A percentile compares a stretch with the other conserved stretches of the same genome.
These are phyloP conservation scores for Sporothrix sp. DNA, from an alignment of 2,329 filamentous ascomycete genomes.

Conservation along the genomic window DNA sequence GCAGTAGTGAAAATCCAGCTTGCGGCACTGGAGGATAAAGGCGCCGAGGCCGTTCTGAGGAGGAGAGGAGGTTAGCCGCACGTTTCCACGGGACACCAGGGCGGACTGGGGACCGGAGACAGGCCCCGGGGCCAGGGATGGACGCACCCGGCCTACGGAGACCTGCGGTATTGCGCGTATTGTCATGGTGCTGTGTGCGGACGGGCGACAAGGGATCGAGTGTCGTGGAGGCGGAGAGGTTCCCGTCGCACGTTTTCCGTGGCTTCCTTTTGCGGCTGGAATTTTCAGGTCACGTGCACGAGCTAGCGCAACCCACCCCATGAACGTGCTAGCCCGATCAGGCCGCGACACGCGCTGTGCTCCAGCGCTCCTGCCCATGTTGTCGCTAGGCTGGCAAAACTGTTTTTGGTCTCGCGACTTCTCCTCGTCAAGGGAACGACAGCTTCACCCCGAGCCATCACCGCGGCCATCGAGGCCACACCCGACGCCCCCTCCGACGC, in stretches of 20 bases:
- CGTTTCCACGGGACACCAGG: too few relatives aligned
- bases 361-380: slow-evolving; percentile 3
- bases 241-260: too few relatives aligned
- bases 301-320: neutral
- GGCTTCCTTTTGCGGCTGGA: neutral
- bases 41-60: slow-evolving; percentile 85
- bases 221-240: neutral
- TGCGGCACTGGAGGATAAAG: slow-evolving; percentile 96
- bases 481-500: neutral
- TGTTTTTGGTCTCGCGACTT: neutral
- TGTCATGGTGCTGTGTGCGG: slow-evolving; percentile 16
- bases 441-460: too few relatives aligned
- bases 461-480: neutral
- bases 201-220: neutral
- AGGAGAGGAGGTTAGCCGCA: neutral
- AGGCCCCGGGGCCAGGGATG: neutral
- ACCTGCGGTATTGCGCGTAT: slow-evolving; percentile 18
- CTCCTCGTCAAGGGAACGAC: too few relatives aligned
- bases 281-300: slow-evolving; percentile 5
- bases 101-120: neutral
- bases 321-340: neutral
- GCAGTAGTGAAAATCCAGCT: slow-evolving; percentile 93
- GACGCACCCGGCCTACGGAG: slow-evolving; percentile 18
- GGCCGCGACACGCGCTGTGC: slow-evolving; percentile 2
- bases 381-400: slow-evolving; percentile 7